Percentiles rank a stretch among this genome's conserved stretches.
These are phyloP conservation scores for Agrocybe pediades DNA, from an alignment of 768 basidiomycete species.

Conservation along the genomic window DNA sequence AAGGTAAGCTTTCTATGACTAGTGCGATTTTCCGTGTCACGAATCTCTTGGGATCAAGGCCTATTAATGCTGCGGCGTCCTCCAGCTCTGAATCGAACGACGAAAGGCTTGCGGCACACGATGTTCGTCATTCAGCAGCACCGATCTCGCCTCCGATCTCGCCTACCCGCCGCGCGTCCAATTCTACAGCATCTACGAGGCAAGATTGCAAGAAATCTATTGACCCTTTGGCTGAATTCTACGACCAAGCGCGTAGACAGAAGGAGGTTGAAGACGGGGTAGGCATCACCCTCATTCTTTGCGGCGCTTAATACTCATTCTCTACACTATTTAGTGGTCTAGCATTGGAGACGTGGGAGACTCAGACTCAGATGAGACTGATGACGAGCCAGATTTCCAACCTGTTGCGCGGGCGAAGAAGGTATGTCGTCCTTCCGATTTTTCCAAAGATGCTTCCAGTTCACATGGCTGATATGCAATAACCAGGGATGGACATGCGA, in stretches of 20 bases:
- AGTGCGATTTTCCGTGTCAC: neutral
- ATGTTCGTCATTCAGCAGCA: neutral
- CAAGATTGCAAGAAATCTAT: slow-evolving; percentile 5
- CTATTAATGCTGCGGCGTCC: neutral
- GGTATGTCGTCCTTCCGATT: slow-evolving; percentile 1
- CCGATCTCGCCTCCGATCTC: slow-evolving; percentile 18
- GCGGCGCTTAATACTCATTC: no score
- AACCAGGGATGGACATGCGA: slow-evolving; percentile 74
- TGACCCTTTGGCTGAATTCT: slow-evolving; percentile 71
- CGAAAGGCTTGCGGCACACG: neutral
- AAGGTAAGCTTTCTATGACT: neutral
- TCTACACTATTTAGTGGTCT: slow-evolving; percentile 28
- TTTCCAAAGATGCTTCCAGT: neutral
- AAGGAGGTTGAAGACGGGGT: slow-evolving; percentile 39
- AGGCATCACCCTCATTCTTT: slow-evolving; percentile 13
- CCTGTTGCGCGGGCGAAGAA: slow-evolving; percentile 8
- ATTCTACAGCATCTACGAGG: slow-evolving; percentile 1
- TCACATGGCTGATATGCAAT: neutral
- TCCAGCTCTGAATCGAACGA: neutral
- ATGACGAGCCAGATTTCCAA: slow-evolving; percentile 29
- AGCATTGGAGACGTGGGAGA: slow-evolving; percentile 29
- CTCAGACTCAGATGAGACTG: slow-evolving; percentile 11
- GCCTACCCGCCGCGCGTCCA: neutral
- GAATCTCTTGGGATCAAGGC: neutral
- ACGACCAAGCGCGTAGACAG: slow-evolving; percentile 52